Percentiles rank a stretch among this genome's conserved stretches.
These are phyloP conservation scores for Thalia dealbata DNA, from an alignment of 176 grass and related monocot species.

Conservation along the genomic window DNA sequence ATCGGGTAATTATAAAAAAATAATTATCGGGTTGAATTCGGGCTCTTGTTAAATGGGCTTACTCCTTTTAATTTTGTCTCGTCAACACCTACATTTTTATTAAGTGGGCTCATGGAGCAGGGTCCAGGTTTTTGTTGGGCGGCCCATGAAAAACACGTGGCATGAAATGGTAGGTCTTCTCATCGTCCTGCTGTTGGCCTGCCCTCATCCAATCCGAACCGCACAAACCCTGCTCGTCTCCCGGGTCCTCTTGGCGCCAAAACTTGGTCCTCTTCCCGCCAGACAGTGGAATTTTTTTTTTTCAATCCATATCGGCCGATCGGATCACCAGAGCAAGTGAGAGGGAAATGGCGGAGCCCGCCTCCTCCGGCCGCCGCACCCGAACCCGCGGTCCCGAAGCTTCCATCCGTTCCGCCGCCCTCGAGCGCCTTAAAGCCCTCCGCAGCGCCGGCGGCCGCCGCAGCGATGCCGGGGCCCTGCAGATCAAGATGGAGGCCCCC, in stretches of 20 bases:
- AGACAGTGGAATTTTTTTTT: not conserved
- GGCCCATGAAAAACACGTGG: not conserved
- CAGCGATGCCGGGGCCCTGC: slow-evolving; percentile 21
- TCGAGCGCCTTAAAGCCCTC: slow-evolving; percentile 56
- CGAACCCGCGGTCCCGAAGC: slow-evolving; percentile 44
- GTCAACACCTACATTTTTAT: too few relatives aligned
- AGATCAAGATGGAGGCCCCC: slow-evolving; percentile 71
- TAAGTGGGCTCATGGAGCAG: too few relatives aligned
- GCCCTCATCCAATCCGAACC: not conserved
- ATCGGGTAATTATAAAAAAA: too few relatives aligned
- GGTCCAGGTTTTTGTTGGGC: too few relatives aligned
- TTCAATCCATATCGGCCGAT: not conserved
- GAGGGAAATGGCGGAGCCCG: slow-evolving; percentile 11
- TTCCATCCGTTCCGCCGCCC: slow-evolving; percentile 36
- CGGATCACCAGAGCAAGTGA: not conserved
- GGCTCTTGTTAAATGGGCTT: too few relatives aligned
- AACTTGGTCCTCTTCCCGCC: not conserved
- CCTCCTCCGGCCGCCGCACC: slow-evolving; percentile 42
- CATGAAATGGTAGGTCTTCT: not conserved
- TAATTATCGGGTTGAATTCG: too few relatives aligned
- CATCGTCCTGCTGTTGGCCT: not conserved
- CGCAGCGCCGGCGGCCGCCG: slow-evolving; percentile 22
- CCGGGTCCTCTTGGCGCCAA: slow-evolving; percentile 3
- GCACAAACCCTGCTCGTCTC: not conserved
- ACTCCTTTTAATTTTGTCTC: too few relatives aligned